Evolutionary conservation across 2,329 filamentous ascomycete species (phyloP).

Genomic region (Seiridium unicorne): DNA sequence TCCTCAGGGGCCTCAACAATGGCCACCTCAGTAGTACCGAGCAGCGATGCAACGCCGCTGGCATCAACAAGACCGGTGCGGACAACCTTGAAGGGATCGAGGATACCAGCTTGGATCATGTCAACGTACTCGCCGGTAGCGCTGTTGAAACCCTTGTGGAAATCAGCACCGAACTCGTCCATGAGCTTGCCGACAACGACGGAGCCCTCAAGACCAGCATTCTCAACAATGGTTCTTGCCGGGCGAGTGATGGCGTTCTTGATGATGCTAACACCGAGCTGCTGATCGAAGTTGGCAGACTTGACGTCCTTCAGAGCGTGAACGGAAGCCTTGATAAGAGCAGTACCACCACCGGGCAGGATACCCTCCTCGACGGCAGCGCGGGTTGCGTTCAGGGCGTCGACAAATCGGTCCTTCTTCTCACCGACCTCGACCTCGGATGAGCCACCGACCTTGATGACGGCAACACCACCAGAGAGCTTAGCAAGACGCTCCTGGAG

Average conservation of each 20-base stretch:
- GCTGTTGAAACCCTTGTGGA: conserved; percentile 98
- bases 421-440: conserved; percentile 98
- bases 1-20: conserved; percentile 96
- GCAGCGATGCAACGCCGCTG: conserved; percentile 91
- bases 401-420: conserved; percentile 99
- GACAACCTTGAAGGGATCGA: conserved; percentile 99
- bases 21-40: conserved; percentile 96
- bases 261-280: conserved; percentile 95
- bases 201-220: conserved; percentile 91
- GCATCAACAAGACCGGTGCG: conserved; percentile 94
- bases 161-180: conserved; percentile 86
- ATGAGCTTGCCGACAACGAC: conserved; percentile 98
- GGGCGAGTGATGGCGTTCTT: conserved; percentile 97
- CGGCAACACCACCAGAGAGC: conserved; percentile 96
- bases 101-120: conserved; percentile 96
- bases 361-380: conserved; percentile 99
- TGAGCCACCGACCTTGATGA: conserved; percentile 97
- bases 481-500: conserved; percentile 99
- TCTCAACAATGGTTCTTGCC: conserved; percentile 94
- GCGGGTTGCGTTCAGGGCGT: conserved; percentile 95
- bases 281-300: conserved; percentile 95
- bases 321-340: conserved; percentile 92
- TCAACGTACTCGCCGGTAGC: conserved; percentile 97
- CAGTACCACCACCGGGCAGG: conserved; percentile 96
- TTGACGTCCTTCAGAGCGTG: conserved; percentile 84